phyloP scores from a whole-genome alignment of 352 stramenopile genomes.

The Globisporangium carolinianum region DNA sequence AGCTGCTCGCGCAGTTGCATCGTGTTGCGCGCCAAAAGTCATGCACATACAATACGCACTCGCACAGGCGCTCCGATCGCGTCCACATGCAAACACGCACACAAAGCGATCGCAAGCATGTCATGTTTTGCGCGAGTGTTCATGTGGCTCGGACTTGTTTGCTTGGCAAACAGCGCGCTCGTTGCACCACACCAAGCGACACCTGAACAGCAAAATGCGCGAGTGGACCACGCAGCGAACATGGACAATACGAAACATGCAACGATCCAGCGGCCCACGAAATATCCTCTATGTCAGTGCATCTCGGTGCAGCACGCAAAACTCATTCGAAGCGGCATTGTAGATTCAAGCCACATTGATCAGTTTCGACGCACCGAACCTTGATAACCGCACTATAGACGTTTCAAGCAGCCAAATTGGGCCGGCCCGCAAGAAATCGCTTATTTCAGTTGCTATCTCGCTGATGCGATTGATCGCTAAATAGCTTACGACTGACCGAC shows the following conservation, averaged over 20 bases:
- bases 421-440: not conserved
- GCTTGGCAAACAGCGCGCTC: not conserved
- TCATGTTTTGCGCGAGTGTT: not conserved
- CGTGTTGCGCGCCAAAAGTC: not conserved
- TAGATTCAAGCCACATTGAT: not conserved
- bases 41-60: conserved; percentile 5
- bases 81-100: no score
- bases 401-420: not conserved
- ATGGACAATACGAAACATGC: not conserved
- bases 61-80: not conserved
- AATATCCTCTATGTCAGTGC: not conserved
- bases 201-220: no score
- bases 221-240: not conserved
- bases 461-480: not conserved
- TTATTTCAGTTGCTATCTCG: not conserved
- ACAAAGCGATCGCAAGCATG: no score
- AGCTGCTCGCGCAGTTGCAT: not conserved
- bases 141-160: not conserved
- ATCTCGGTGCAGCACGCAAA: not conserved
- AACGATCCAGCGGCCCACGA: no score
- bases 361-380: not conserved
- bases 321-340: not conserved
- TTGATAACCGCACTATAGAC: not conserved
- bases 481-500: not conserved
- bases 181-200: not conserved